These are phyloP conservation scores for Pyricularia sp. DNA, from an alignment of 2,329 filamentous ascomycete genomes.

Conservation along the genomic window DNA sequence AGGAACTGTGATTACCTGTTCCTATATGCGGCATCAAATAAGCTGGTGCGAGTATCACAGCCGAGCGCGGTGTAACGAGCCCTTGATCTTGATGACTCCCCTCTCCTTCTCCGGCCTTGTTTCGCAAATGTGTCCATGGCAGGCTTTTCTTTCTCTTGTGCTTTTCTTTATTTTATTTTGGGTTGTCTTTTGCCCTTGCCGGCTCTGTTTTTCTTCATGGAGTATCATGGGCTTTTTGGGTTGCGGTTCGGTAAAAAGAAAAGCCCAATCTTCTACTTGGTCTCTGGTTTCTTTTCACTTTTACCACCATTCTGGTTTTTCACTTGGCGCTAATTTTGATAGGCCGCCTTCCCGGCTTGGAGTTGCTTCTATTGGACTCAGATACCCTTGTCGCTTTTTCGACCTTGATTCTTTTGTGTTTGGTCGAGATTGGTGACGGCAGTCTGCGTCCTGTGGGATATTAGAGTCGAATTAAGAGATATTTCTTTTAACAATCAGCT, in stretches of 20 bases:
- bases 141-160: too few relatives aligned
- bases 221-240: background rate
- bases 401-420: background rate
- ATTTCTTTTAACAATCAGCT: background rate
- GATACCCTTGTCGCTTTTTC: background rate
- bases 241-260: background rate
- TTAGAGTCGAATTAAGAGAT: background rate
- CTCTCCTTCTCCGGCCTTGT: background rate
- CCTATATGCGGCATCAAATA: background rate
- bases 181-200: background rate
- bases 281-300: background rate
- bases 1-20: background rate
- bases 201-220: background rate
- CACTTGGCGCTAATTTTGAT: background rate
- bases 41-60: background rate
- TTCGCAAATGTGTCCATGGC: too few relatives aligned
- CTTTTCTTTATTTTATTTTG: background rate
- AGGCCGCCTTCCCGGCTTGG: background rate
- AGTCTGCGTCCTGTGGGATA: background rate
- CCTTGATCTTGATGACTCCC: background rate
- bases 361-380: background rate
- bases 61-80: background rate
- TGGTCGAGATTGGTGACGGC: background rate
- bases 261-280: background rate
- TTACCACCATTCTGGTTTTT: background rate